Evolutionary conservation across 2,329 filamentous ascomycete genomes (phyloP).

Genomic region (Geosmithia morbida): DNA sequence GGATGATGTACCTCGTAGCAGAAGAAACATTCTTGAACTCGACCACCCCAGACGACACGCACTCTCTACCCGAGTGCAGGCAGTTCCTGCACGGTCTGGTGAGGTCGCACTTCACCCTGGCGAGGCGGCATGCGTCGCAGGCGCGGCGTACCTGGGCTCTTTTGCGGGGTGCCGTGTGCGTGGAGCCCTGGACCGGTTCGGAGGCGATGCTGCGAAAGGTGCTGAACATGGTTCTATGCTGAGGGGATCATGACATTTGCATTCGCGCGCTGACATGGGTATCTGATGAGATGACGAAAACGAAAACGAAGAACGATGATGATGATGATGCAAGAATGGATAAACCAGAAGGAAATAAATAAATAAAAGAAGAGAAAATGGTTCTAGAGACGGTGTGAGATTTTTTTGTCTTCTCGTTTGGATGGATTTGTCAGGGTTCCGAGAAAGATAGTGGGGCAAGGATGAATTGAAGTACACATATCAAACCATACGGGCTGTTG

Average conservation of each 20-base stretch:
- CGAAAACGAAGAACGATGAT: neutral
- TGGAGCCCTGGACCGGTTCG: neutral
- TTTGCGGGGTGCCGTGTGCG: neutral
- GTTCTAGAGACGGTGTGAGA: too few relatives aligned
- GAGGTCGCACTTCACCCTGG: constrained; percentile 1
- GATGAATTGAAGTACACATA: neutral
- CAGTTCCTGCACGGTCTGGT: constrained; percentile 2
- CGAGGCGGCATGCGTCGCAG: constrained; percentile 1
- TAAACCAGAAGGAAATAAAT: too few relatives aligned
- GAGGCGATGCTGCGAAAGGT: neutral
- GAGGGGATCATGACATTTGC: neutral
- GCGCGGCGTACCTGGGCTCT: constrained; percentile 1
- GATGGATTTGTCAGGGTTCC: neutral
- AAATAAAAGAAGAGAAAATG: too few relatives aligned
- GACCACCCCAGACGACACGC: neutral
- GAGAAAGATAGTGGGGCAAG: neutral
- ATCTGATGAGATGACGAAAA: neutral
- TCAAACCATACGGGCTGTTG: too few relatives aligned
- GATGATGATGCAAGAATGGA: too few relatives aligned
- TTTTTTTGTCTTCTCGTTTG: too few relatives aligned
- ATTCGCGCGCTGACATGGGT: neutral
- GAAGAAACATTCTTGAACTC: constrained; percentile 1
- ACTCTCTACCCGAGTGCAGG: neutral
- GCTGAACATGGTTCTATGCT: neutral
- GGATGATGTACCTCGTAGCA: constrained; percentile 1